Evolutionary conservation across 805 yeast species (phyloP), one percentile per base, ranked within the genome.

Genomic region (Suhomyces canberraensis): DNA sequence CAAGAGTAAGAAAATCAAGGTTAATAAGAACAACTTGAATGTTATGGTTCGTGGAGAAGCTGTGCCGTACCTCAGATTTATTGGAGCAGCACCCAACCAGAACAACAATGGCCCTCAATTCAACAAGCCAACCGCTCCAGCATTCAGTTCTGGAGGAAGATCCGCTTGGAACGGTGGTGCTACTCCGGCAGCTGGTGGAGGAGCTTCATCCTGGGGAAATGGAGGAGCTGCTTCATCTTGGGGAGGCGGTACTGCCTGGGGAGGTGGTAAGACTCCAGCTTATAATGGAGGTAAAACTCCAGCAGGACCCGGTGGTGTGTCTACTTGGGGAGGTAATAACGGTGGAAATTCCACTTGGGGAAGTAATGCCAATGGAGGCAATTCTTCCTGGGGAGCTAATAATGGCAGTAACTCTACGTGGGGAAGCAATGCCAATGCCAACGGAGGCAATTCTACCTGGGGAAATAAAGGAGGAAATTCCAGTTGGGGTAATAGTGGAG

Each of bases 1-100:
- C 18, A 90, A 90, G 48, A 81, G 82, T 55, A 93, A 91, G 59
- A 85, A 84, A 41, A 79, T 90, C 43, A 86, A 91, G 40, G 85
- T 93, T 22, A 82, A 80, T 50, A 90, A 90, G 54, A 73, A 76
- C 22, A 86, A 82, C 54, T 71, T 93, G 51, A 75, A 87, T 46
- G 91, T 88, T 51, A 51, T 71, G 37, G 76, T 84, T 33, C 80
- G 78, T 39, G 88, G 88, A 31, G 79, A 73, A 46, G 74, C 87
- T 40, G 71, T 84, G 28, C 83, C 95, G 14, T 88, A 86, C 56
- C 82, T 84, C 49, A 85, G 88, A 45, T 84, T 86, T 49, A 73
- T 87, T 35, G 86, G 81, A 27, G 76, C 71, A 5, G 33, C 46
- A n/a, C 15, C 36, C 27, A 29, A 31, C 11, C n/a, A n/a, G n/a